Evolutionary conservation across 2,329 filamentous ascomycete species (phyloP), one percentile per base, ranked within the genome.

Genomic region (Pyrenochaeta sp.): DNA sequence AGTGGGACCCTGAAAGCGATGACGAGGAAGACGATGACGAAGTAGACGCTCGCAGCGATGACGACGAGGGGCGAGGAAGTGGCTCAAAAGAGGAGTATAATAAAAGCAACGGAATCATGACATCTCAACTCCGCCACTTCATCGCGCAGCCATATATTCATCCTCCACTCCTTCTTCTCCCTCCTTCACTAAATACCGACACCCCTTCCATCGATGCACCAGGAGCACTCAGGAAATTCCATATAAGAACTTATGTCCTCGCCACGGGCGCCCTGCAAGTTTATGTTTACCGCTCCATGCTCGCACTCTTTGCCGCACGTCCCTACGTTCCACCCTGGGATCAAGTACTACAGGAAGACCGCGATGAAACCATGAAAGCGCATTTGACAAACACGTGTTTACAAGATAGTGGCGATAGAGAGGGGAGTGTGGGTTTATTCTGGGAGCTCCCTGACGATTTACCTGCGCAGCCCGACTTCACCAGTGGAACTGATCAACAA

Each of bases 311-410:
- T 79, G 93, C 95, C 0, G 89, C 87, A 9, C 86, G 86, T 61
- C 77, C 88, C 0, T 99, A 98, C 78, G 72, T 78, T 0, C 74
- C 90, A 0, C 94, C 93, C 0, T 85, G 84, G 78, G 65, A 57
- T 53, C 19, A 52, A 67, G 9, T 69, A 71, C 13, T 62, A 15
- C 34, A 45, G 0, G 32, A 43, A 2, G 54, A 71, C 5, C 65
- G 67, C 8, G 68, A 74, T 9, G 75, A 76, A 54, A 79, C 80
- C 6, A 85, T 97, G 5, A 87, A 88, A 49, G 84, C 88, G 0
- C 95, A 97, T 74, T 84, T 99, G 2, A 99, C 95, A 44, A 99
- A 99, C 77, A 98, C 95, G 2, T 99, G 95, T 76, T 86, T 97
- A 1, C 95, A 98, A 76, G 84, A 85, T 30, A 72, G 73, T 24